Evolutionary conservation across 495 filamentous ascomycete species (phyloP), one percentile per base, ranked within the genome.

Genomic region (Talaromyces proteolyticus): DNA sequence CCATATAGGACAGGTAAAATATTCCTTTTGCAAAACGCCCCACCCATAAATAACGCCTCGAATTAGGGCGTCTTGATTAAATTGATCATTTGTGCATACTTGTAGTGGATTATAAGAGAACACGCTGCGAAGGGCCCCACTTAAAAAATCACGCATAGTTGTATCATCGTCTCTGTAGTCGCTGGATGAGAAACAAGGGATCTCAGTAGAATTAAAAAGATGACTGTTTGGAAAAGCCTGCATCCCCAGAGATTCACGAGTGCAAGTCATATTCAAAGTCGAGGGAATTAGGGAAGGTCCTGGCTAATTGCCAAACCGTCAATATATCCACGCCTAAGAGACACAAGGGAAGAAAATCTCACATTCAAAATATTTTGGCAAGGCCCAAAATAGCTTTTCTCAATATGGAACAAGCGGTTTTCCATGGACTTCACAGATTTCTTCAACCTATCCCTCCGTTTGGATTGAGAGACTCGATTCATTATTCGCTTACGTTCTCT

Each of bases 381-480:
- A n/a, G n/a, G n/a, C 5, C 16, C 14, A 17, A 45, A 3, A 8
- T 25, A 45, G 0, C 21, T 22, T 20, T 22, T 14, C 43, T 45
- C 43, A 29, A 45, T 45, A 16, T 45, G 43, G 21, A 4, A 19
- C 21, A 45, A 19, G 1, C 43, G 43, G 4, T 22, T 6, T 45
- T 45, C 43, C 19, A 45, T 17, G 0, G 19, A 16, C 17, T 29
- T 29, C 20, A 25, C 25, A 3, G 24, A 6, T 1, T 14, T 24
- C 12, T 45, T 45, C 12, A 29, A 17, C 17, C 29, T 45, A 14
- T 29, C 29, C 22, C 24, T n/a, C 12, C 43, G 22, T 11, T 25
- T 12, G 24, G 43, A 24, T 19, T 45, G 43, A 25, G 43, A 45
- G 43, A 20, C 43, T 14, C 43, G 43, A 14, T 45, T 45, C 43